Conservation (phyloP, 768 basidiomycete genomes). For the Collybiopsis confluens region DNA sequence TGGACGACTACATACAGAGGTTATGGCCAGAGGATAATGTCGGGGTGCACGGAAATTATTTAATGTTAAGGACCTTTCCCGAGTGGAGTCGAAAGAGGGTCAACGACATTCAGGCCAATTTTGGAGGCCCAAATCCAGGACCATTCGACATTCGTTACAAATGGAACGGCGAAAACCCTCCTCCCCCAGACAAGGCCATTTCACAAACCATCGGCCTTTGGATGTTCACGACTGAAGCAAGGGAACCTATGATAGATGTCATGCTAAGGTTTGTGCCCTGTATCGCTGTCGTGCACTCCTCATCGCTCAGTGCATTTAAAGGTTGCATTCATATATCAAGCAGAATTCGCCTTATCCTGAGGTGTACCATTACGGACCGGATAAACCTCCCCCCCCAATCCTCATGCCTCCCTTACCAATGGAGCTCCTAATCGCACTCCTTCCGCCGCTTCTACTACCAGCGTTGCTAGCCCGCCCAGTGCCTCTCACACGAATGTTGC, state of each 20-base stretch:
- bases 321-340: conserved; percentile 65
- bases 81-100: conserved; percentile 49
- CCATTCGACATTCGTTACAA: conserved; percentile 51
- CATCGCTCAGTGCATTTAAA: background rate
- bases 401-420: conserved; percentile 24
- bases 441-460: conserved; percentile 7
- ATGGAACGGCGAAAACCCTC: conserved; percentile 31
- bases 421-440: conserved; percentile 14
- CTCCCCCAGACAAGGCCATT: conserved; percentile 49
- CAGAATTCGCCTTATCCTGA: conserved; percentile 68
- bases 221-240: conserved; percentile 66
- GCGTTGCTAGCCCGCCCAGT: background rate
- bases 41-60: conserved; percentile 54
- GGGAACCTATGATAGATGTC: conserved; percentile 70
- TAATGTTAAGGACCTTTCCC: conserved; percentile 73
- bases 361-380: conserved; percentile 65
- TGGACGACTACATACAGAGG: conserved; percentile 70
- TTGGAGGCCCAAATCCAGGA: conserved; percentile 25
- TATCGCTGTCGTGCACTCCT: background rate
- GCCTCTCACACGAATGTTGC: conserved; percentile 5
- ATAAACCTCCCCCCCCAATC: conserved; percentile 58
- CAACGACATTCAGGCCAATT: conserved; percentile 17
- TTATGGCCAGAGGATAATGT: conserved; percentile 79
- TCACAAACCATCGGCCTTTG: conserved; percentile 66
- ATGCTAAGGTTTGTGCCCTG: conserved; percentile 52